These are phyloP conservation scores for Euphorbia neoarborescens DNA, from an alignment of 441 rosid genomes.

Conservation along the genomic window DNA sequence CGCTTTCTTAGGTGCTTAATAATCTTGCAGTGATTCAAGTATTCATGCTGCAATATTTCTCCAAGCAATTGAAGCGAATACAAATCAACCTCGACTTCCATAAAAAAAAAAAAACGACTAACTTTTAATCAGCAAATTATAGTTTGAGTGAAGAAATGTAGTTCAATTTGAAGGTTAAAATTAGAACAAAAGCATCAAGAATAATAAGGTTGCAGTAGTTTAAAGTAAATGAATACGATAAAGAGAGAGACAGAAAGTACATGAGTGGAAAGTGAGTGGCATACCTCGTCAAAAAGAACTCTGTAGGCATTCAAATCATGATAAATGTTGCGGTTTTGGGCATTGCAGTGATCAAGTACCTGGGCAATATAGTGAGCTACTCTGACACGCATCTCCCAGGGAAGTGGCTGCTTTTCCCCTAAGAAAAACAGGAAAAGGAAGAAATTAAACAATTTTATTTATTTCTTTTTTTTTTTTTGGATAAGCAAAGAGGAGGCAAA, in stretches of 20 bases:
- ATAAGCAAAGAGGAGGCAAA: background rate
- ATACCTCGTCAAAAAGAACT: constrained; percentile 47
- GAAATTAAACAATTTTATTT: background rate
- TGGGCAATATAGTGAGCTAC: constrained; percentile 39
- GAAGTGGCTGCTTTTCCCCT: constrained; percentile 53
- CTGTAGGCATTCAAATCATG: constrained; percentile 53
- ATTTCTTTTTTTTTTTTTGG: no score
- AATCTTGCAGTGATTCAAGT: background rate
- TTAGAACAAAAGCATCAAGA: background rate
- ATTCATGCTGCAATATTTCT: background rate
- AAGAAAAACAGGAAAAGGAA: background rate
- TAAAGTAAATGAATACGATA: background rate
- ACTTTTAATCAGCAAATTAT: background rate
- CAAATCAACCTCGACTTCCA: background rate
- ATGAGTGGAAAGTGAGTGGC: background rate
- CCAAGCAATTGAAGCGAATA: background rate
- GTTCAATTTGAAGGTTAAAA: background rate
- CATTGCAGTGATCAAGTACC: constrained; percentile 38
- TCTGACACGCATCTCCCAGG: constrained; percentile 55
- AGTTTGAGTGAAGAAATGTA: background rate
- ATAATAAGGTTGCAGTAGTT: background rate
- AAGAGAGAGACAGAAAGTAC: background rate
- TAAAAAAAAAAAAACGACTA: no score
- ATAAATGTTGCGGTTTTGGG: constrained; percentile 35
- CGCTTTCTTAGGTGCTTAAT: background rate